phyloP scores from a whole-genome alignment of 805 yeast genomes.

The Candida multigemmis region DNA sequence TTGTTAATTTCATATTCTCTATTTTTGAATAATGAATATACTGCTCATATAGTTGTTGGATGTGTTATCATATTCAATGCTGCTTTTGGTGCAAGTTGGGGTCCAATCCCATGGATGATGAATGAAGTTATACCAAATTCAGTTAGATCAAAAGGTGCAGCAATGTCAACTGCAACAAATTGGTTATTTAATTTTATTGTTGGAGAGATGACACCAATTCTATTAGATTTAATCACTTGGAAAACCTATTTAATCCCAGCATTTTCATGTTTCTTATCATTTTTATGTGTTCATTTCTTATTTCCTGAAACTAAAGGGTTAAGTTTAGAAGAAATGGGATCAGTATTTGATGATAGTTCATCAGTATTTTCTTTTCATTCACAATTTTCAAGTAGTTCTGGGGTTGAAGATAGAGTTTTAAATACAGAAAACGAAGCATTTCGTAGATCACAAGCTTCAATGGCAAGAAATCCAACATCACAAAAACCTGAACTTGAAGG shows the following conservation, averaged over 20 bases:
- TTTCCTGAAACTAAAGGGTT: constrained; percentile 92
- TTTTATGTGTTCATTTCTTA: constrained; percentile 57
- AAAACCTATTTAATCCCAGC: constrained; percentile 77
- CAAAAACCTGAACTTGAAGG: constrained; percentile 24
- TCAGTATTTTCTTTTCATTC: constrained; percentile 36
- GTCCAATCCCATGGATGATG: constrained; percentile 91
- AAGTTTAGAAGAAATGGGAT: constrained; percentile 84
- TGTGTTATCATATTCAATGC: constrained; percentile 77
- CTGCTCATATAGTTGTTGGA: constrained; percentile 65
- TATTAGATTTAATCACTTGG: constrained; percentile 73
- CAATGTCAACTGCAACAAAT: constrained; percentile 83
- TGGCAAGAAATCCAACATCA: constrained; percentile 31
- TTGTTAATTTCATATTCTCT: constrained; percentile 51
- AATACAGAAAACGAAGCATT: constrained; percentile 7
- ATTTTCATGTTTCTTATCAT: constrained; percentile 62
- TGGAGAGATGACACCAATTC: constrained; percentile 84
- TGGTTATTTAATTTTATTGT: constrained; percentile 91
- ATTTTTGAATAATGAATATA: constrained; percentile 26
- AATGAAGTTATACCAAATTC: constrained; percentile 80
- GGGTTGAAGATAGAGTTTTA: constrained; percentile 8
- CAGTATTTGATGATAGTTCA: constrained; percentile 62
- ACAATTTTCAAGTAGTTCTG: constrained; percentile 5
- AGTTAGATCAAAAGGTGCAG: constrained; percentile 85
- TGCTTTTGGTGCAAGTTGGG: constrained; percentile 86
- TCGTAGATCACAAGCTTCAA: constrained; percentile 30